phyloP scores from a whole-genome alignment of 2,329 filamentous ascomycete genomes.

The Teratosphaeriaceae sp. region DNA sequence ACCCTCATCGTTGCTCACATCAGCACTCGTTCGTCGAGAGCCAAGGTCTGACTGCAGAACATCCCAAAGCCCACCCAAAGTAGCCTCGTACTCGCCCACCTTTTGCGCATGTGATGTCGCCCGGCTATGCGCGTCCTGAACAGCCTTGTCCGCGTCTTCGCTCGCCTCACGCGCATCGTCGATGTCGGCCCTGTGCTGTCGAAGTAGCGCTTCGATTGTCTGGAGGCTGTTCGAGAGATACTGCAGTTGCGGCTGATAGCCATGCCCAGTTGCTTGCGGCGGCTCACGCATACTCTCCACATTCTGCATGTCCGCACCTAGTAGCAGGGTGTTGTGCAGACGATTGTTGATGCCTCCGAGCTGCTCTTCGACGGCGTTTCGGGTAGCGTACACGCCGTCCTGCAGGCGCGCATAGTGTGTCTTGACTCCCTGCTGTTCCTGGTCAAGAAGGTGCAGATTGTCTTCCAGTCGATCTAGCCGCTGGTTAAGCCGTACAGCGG shows the following conservation, averaged over 20 bases:
- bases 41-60: constrained; percentile 37
- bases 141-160: constrained; percentile 6
- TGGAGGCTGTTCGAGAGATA: constrained; percentile 59
- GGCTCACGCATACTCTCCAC: constrained; percentile 48
- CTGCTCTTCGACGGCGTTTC: constrained; percentile 25
- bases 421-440: constrained; percentile 21
- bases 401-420: constrained; percentile 20
- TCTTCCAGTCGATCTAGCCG: constrained; percentile 21
- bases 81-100: constrained; percentile 50
- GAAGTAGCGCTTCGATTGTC: constrained; percentile 25
- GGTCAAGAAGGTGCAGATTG: constrained; percentile 21
- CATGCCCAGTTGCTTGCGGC: constrained; percentile 50
- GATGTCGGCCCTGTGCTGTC: constrained; percentile 24
- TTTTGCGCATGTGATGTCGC: constrained; percentile 28
- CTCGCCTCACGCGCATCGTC: constrained; percentile 17
- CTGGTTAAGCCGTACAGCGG: constrained; percentile 14
- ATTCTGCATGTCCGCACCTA: constrained; percentile 44
- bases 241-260: constrained; percentile 59
- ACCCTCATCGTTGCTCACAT: constrained; percentile 45
- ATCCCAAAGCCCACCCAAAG: constrained; percentile 47
- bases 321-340: constrained; percentile 31
- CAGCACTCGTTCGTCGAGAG: constrained; percentile 6
- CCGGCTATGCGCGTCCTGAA: constrained; percentile 17
- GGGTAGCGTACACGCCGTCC: constrained; percentile 14
- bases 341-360: constrained; percentile 26